Evolutionary conservation across 2,329 filamentous ascomycete genomes (phyloP).

Genomic region (Diaporthe helianthi): DNA sequence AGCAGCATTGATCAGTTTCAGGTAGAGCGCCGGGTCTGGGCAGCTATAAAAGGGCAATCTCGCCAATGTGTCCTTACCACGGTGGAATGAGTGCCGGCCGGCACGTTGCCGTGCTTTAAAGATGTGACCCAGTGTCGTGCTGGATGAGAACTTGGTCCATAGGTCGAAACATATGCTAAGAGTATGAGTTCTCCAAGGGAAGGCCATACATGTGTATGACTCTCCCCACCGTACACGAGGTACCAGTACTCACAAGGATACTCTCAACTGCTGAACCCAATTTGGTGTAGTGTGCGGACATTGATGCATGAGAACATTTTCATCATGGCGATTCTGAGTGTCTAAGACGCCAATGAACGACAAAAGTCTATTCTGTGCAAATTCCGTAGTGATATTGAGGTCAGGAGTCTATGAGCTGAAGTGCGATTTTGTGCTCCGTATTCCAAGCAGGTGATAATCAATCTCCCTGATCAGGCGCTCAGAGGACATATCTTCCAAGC

Average conservation of each 20-base stretch:
- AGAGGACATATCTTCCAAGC: neutral
- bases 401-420: neutral
- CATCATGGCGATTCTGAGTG: neutral
- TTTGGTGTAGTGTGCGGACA: neutral
- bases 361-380: neutral
- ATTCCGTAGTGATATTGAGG: neutral
- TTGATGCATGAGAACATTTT: neutral
- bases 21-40: neutral
- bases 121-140: neutral
- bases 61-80: neutral
- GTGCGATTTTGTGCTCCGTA: rapidly evolving
- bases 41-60: no score
- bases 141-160: neutral
- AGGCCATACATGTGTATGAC: neutral
- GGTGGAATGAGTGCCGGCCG: neutral
- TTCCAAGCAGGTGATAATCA: neutral
- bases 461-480: neutral
- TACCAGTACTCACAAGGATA: neutral
- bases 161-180: neutral
- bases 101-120: neutral
- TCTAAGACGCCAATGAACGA: neutral
- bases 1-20: neutral
- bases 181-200: neutral
- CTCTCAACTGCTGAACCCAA: no score
- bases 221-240: neutral